Evolutionary conservation across 768 basidiomycete genomes (phyloP).

Genomic region (Pleurotus giganteus): DNA sequence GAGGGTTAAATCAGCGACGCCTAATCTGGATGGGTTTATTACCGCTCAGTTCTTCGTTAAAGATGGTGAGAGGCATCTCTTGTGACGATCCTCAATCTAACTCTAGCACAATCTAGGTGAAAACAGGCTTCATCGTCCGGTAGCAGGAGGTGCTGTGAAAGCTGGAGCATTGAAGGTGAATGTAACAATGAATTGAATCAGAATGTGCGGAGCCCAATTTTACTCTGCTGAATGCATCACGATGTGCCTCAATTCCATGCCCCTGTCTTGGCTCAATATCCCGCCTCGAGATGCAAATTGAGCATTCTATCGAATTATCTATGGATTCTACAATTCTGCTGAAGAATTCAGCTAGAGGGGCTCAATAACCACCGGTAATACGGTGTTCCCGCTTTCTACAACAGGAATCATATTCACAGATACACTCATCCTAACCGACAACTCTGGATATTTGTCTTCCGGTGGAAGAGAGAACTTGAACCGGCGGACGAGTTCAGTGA

Average conservation of each 20-base stretch:
- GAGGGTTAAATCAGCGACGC: conserved; percentile 32
- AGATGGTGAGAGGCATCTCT: conserved; percentile 5
- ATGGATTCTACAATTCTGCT: too few species aligned
- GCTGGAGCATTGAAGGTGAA: conserved; percentile 43
- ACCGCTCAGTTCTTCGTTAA: conserved; percentile 42
- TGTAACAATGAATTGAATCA: background rate
- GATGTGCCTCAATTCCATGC: too few species aligned
- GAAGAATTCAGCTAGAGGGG: background rate
- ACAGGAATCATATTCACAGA: conserved; percentile 5
- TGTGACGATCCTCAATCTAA: background rate
- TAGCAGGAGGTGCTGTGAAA: conserved; percentile 43
- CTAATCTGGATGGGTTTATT: conserved; percentile 43
- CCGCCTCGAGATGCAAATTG: too few species aligned
- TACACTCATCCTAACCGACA: background rate
- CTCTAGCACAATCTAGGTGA: conserved; percentile 21
- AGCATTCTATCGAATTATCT: too few species aligned
- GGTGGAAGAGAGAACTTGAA: conserved; percentile 12
- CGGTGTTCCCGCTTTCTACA: background rate
- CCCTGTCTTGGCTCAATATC: too few species aligned
- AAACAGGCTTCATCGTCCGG: conserved; percentile 46
- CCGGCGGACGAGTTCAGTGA: conserved; percentile 13
- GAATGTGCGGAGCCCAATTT: too few species aligned
- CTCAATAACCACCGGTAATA: background rate
- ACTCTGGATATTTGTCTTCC: background rate
- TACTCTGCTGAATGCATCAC: too few species aligned